phyloP scores from a whole-genome alignment of 495 filamentous ascomycete genomes.

The Bacidia rubella region DNA sequence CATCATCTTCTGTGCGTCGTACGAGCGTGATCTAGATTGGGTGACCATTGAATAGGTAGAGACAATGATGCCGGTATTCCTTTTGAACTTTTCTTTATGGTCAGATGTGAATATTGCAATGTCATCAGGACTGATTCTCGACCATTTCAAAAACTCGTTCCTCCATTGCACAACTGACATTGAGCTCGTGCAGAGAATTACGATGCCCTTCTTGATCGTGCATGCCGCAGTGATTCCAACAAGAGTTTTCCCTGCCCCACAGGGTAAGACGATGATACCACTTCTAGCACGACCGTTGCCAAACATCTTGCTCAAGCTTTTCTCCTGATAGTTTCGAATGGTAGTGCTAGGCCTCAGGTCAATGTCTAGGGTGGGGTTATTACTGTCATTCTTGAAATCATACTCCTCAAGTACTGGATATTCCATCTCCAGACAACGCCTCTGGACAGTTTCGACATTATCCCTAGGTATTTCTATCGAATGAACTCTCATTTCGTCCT shows the following conservation, averaged over 20 bases:
- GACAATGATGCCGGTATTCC: constrained; percentile 88
- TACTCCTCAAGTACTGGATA: constrained; percentile 92
- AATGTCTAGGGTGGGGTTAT: constrained; percentile 83
- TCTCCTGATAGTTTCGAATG: constrained; percentile 85
- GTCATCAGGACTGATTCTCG: constrained; percentile 86
- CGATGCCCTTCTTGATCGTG: constrained; percentile 90
- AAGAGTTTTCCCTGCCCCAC: constrained; percentile 92
- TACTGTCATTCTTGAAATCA: constrained; percentile 87
- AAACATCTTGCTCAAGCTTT: constrained; percentile 97
- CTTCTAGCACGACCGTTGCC: constrained; percentile 93
- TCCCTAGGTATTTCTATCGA: constrained; percentile 80
- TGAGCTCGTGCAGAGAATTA: constrained; percentile 89
- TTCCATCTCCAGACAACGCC: constrained; percentile 73
- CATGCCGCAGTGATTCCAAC: constrained; percentile 95
- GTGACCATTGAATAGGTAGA: constrained; percentile 98
- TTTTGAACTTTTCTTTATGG: constrained; percentile 76
- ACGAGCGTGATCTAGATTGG: constrained; percentile 67
- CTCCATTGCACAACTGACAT: constrained; percentile 98
- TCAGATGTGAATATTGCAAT: constrained; percentile 93
- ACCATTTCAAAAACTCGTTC: constrained; percentile 93
- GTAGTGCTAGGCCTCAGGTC: constrained; percentile 72
- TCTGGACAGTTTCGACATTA: constrained; percentile 73
- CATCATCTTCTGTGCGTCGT: constrained; percentile 97
- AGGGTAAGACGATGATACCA: constrained; percentile 94
- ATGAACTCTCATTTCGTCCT: constrained; percentile 77